These are phyloP conservation scores for Cordia subcordata DNA, from an alignment of 257 asterid genomes.

Conservation along the genomic window DNA sequence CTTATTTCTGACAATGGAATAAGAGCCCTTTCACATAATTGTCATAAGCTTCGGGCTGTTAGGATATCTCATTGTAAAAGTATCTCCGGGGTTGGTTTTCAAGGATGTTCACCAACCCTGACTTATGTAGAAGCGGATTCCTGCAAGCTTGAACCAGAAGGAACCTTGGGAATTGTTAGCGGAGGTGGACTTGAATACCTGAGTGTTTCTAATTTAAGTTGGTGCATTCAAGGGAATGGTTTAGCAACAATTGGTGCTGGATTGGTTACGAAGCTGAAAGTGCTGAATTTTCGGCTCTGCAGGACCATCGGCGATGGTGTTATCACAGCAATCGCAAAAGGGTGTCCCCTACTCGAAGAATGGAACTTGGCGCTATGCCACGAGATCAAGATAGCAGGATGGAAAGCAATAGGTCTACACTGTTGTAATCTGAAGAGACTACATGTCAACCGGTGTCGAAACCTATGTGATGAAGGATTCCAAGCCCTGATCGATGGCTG, in stretches of 20 bases:
- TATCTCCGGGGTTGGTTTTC: conserved; percentile 56
- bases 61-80: conserved; percentile 48
- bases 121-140: conserved; percentile 52
- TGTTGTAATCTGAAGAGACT: conserved; percentile 48
- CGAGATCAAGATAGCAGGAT: conserved; percentile 41
- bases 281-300: conserved; percentile 55
- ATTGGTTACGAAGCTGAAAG: conserved; percentile 34
- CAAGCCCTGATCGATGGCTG: conserved; percentile 54
- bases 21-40: conserved; percentile 35
- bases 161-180: conserved; percentile 45
- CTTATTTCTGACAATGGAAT: conserved; percentile 55
- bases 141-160: conserved; percentile 63
- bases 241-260: conserved; percentile 27
- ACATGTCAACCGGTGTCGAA: conserved; percentile 63
- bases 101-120: conserved; percentile 50
- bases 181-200: conserved; percentile 72
- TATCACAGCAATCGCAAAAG: conserved; percentile 36
- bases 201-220: conserved; percentile 42
- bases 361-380: conserved; percentile 76
- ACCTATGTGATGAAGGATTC: conserved; percentile 53
- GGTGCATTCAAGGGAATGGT: conserved; percentile 48
- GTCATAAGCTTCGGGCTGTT: conserved; percentile 43
- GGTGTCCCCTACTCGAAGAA: conserved; percentile 54
- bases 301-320: conserved; percentile 49
- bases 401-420: conserved; percentile 49